phyloP scores from a whole-genome alignment of 805 yeast genomes.

The Tetrapisispora phaffii region DNA sequence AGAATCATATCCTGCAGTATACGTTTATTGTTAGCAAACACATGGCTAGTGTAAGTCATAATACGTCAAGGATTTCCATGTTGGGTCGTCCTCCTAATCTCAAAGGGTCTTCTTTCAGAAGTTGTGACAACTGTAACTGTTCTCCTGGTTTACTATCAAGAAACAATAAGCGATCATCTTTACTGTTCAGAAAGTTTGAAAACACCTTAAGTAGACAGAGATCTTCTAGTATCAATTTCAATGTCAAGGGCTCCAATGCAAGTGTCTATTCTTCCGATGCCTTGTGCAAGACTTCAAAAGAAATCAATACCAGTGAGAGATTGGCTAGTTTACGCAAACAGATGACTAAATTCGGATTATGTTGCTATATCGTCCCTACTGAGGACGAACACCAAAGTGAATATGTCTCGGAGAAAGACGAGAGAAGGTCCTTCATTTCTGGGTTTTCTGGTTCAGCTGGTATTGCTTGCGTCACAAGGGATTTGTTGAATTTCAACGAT shows the following conservation, averaged over 20 bases:
- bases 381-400: constrained; percentile 92
- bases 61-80: constrained; percentile 1
- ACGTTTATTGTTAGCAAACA: not conserved
- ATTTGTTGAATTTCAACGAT: constrained; percentile 31
- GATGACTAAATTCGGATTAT: constrained; percentile 55
- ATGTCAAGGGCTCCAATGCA: constrained; percentile 18
- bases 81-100: constrained; percentile 1
- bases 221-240: constrained; percentile 11
- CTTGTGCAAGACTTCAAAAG: constrained; percentile 30
- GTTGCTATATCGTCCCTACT: constrained; percentile 68
- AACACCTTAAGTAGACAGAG: constrained; percentile 27
- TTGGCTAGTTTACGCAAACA: constrained; percentile 48
- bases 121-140: constrained; percentile 71
- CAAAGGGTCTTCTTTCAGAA: constrained; percentile 30
- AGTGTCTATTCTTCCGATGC: constrained; percentile 33
- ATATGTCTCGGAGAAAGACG: constrained; percentile 72
- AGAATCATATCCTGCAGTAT: no score
- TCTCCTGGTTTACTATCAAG: constrained; percentile 74
- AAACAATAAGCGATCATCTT: constrained; percentile 48
- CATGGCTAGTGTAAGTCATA: constrained; percentile 1
- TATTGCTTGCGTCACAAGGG: constrained; percentile 62
- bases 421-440: constrained; percentile 68
- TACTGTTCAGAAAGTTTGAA: constrained; percentile 31
- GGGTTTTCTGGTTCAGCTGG: constrained; percentile 94
- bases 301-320: constrained; percentile 47